phyloP scores from a whole-genome alignment of 208 protist species.

The Kentomonas sorsogonicus region DNA sequence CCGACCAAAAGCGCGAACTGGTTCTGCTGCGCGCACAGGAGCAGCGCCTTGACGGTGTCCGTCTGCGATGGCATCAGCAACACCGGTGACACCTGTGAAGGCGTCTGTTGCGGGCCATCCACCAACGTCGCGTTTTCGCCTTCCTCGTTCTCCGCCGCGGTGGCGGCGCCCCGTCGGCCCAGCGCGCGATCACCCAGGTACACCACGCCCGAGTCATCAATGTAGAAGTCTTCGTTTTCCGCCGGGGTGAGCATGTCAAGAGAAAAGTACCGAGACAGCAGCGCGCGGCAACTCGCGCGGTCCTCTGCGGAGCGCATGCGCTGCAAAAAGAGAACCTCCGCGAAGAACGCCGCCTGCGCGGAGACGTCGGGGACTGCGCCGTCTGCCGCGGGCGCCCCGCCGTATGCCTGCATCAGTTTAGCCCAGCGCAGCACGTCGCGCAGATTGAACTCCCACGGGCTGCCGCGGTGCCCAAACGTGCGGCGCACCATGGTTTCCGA shows the following conservation, averaged over 20 bases:
- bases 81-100: constrained; percentile 16
- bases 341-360: constrained; percentile 49
- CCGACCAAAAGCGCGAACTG: constrained; percentile 97
- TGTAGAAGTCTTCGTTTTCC: constrained; percentile 60
- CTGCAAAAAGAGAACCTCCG: constrained; percentile 81
- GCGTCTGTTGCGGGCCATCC: constrained; percentile 4
- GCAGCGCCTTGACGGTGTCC: constrained; percentile 67
- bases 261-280: constrained; percentile 50
- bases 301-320: constrained; percentile 84
- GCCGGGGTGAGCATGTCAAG: constrained; percentile 16
- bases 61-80: constrained; percentile 73
- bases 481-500: constrained; percentile 83
- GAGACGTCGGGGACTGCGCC: no score
- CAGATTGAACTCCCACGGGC: constrained; percentile 99
- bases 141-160: neutral
- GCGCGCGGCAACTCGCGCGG: constrained; percentile 23
- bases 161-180: constrained; percentile 11
- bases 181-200: constrained; percentile 52
- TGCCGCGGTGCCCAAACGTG: constrained; percentile 86
- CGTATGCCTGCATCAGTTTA: constrained; percentile 84
- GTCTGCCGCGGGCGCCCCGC: constrained; percentile 15
- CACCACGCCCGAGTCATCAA: constrained; percentile 47
- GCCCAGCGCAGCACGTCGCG: constrained; percentile 99
- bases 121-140: neutral
- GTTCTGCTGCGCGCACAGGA: constrained; percentile 87